These are phyloP conservation scores for Colletotrichum sp. DNA, from an alignment of 2,329 filamentous ascomycete species.

Conservation along the genomic window DNA sequence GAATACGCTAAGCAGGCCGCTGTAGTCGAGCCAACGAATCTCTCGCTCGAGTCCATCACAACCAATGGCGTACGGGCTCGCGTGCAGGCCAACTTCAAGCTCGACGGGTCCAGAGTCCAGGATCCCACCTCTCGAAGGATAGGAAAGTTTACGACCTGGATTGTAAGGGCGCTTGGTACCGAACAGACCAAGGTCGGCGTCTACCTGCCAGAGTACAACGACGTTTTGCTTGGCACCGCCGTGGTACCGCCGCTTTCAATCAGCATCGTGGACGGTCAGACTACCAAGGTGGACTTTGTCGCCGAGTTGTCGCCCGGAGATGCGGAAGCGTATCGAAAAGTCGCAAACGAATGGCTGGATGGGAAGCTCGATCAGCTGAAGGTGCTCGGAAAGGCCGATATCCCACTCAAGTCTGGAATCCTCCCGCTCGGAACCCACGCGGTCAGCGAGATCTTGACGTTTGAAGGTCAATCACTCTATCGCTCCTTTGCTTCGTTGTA, in stretches of 20 bases:
- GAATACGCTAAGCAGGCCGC: conserved; percentile 86
- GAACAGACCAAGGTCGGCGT: conserved; percentile 76
- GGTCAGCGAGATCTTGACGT: conserved; percentile 75
- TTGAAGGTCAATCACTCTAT: conserved; percentile 83
- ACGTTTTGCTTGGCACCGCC: conserved; percentile 79
- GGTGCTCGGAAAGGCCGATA: conserved; percentile 74
- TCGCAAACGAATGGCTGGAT: conserved; percentile 89
- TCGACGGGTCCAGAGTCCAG: conserved; percentile 79
- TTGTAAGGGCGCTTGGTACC: conserved; percentile 78
- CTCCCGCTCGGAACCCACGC: conserved; percentile 79
- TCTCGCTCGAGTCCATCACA: conserved; percentile 88
- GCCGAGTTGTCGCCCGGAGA: conserved; percentile 79
- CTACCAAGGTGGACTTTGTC: conserved; percentile 79
- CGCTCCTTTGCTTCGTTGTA: conserved; percentile 65
- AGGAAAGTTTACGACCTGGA: conserved; percentile 79
- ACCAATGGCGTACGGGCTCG: conserved; percentile 77
- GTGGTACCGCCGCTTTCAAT: conserved; percentile 77
- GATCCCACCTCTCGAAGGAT: conserved; percentile 75
- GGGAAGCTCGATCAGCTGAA: conserved; percentile 75
- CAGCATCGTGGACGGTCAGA: conserved; percentile 77
- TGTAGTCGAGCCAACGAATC: conserved; percentile 80
- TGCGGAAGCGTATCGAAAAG: conserved; percentile 74
- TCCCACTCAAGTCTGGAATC: conserved; percentile 80
- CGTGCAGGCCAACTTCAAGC: conserved; percentile 79
- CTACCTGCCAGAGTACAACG: conserved; percentile 82